These are phyloP conservation scores for Melampsora occidentalis DNA, from an alignment of 1,284 basidiomycete species.

Conservation along the genomic window DNA sequence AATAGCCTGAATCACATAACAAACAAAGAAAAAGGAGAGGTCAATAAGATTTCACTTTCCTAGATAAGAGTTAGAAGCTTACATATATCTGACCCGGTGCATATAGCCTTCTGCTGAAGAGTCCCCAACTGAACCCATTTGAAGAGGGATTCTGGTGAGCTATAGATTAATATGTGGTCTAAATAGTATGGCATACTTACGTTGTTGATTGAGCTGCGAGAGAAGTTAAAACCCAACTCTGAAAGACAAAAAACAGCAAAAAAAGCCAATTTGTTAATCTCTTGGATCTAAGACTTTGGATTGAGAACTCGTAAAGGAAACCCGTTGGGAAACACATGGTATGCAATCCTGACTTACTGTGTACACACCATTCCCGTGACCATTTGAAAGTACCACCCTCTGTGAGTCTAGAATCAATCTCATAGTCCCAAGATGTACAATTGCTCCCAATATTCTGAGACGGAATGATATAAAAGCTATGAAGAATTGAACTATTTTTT, in stretches of 20 bases:
- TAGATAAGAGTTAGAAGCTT: neutral
- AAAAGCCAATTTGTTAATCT: no score
- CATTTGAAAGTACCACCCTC: neutral
- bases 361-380: neutral
- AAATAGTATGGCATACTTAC: neutral
- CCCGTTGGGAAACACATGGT: no score
- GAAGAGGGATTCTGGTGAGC: no score
- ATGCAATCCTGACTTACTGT: neutral
- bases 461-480: neutral
- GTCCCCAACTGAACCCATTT: neutral
- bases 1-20: neutral
- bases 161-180: no score
- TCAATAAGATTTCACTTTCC: no score
- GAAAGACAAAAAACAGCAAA: neutral
- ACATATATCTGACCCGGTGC: neutral
- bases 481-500: neutral
- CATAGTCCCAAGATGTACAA: constrained; percentile 7
- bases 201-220: constrained; percentile 5
- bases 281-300: neutral
- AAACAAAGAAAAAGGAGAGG: neutral
- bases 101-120: neutral
- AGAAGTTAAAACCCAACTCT: constrained; percentile 1
- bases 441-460: neutral
- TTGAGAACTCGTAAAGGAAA: no score
- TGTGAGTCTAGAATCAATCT: constrained; percentile 2